These are phyloP conservation scores for Colletotrichum sp. DNA, from an alignment of 2,329 filamentous ascomycete genomes.

Conservation along the genomic window DNA sequence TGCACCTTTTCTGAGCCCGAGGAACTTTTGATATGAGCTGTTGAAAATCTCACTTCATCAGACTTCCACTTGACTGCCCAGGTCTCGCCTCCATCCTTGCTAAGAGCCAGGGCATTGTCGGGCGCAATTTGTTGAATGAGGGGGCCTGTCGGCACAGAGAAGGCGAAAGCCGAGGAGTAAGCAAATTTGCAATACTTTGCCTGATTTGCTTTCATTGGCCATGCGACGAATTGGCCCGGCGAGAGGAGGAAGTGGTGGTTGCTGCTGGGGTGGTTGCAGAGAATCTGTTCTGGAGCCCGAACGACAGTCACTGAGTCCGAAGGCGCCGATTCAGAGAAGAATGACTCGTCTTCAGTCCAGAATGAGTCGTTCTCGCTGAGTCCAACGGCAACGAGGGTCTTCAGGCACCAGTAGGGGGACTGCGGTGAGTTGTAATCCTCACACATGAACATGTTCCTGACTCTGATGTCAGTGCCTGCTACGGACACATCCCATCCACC, in stretches of 20 bases:
- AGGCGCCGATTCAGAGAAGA: slow-evolving; percentile 22
- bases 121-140: slow-evolving; percentile 38
- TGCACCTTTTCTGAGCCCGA: not conserved
- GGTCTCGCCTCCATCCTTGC: slow-evolving; percentile 32
- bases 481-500: not conserved
- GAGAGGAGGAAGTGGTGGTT: slow-evolving; percentile 49
- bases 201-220: slow-evolving; percentile 42
- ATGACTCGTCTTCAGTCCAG: slow-evolving; percentile 45
- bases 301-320: not conserved
- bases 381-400: slow-evolving; percentile 49
- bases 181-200: slow-evolving; percentile 54
- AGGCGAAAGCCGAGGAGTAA: slow-evolving; percentile 53
- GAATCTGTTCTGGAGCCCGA: slow-evolving; percentile 44
- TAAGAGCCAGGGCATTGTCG: slow-evolving; percentile 34
- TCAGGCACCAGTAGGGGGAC: slow-evolving; percentile 59
- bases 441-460: slow-evolving; percentile 56
- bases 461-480: fast-evolving
- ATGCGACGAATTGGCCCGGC: slow-evolving; percentile 41
- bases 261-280: slow-evolving; percentile 38
- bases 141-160: slow-evolving; percentile 45
- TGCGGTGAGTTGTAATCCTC: slow-evolving; percentile 65
- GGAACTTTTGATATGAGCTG: not conserved
- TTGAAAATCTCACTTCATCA: slow-evolving; percentile 16
- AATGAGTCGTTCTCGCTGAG: slow-evolving; percentile 44
- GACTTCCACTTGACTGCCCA: slow-evolving; percentile 36